Conservation (phyloP, 306 rosid species). For the Acacia acuminata region DNA sequence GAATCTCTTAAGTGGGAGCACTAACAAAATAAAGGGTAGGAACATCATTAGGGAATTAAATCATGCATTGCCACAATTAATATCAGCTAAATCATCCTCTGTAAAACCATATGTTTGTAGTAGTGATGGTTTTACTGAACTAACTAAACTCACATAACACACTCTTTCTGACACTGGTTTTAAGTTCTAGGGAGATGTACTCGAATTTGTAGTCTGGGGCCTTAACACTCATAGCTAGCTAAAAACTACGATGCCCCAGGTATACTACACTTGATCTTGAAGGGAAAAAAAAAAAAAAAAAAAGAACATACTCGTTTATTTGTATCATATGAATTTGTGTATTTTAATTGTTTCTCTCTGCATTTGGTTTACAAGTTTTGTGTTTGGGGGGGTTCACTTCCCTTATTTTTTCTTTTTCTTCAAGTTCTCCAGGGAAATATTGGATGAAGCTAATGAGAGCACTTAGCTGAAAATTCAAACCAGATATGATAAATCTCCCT, state of each 20-base stretch:
- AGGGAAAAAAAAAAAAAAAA: neutral
- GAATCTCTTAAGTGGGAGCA: conserved; percentile 55
- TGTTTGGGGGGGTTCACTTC: neutral
- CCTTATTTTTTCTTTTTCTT: neutral
- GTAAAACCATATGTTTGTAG: conserved; percentile 36
- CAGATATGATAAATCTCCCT: neutral
- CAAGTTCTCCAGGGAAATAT: neutral
- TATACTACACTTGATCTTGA: conserved; percentile 19
- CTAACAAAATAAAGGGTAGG: conserved; percentile 42
- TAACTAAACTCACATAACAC: conserved; percentile 6
- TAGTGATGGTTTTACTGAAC: conserved; percentile 36
- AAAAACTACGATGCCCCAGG: neutral
- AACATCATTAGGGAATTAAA: conserved; percentile 41
- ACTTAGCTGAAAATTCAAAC: conserved; percentile 5
- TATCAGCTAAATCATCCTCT: conserved; percentile 40
- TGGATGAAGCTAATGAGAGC: neutral
- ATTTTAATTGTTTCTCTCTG: neutral
- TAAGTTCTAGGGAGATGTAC: neutral
- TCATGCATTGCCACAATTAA: conserved; percentile 13
- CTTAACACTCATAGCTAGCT: neutral
- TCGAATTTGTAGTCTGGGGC: neutral
- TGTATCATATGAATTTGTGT: neutral
- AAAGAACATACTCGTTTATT: conserved; percentile 23
- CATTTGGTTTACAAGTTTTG: conserved; percentile 12
- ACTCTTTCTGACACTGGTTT: neutral